Evolutionary conservation across 768 basidiomycete species (phyloP).

Genomic region (Coprinopsis marcescibilis): DNA sequence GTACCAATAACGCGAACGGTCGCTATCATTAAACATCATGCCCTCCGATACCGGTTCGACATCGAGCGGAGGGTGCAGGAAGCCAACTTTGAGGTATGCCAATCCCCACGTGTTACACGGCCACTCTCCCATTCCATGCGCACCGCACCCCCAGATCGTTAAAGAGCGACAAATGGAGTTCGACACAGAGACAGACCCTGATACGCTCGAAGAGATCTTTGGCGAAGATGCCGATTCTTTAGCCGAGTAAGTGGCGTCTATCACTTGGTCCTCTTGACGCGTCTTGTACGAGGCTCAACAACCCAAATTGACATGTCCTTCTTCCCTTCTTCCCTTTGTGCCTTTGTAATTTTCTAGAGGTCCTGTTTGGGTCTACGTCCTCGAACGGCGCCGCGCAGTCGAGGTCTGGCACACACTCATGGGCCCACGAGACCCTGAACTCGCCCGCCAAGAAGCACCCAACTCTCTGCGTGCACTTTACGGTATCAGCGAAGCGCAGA

Average conservation of each 20-base stretch:
- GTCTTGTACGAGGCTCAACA: slow-evolving; percentile 5
- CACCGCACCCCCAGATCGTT: slow-evolving; percentile 48
- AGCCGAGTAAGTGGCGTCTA: slow-evolving; percentile 55
- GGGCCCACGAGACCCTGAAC: slow-evolving; percentile 56
- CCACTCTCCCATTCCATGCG: not conserved
- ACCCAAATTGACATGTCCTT: slow-evolving; percentile 5
- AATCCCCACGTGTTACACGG: slow-evolving; percentile 10
- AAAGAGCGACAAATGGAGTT: slow-evolving; percentile 90
- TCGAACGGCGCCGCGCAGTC: slow-evolving; percentile 76
- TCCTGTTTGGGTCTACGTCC: slow-evolving; percentile 88
- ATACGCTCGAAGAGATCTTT: slow-evolving; percentile 73
- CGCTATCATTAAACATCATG: slow-evolving; percentile 81
- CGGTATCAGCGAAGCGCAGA: slow-evolving; percentile 48
- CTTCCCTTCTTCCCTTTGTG: slow-evolving; percentile 9
- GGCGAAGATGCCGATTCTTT: slow-evolving; percentile 71
- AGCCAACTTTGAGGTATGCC: slow-evolving; percentile 73
- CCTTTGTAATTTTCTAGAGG: slow-evolving; percentile 57
- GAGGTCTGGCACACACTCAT: slow-evolving; percentile 77
- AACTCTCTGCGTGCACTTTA: slow-evolving; percentile 69
- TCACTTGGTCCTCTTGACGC: slow-evolving; percentile 4
- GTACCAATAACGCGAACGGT: slow-evolving; percentile 55
- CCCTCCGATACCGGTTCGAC: slow-evolving; percentile 65
- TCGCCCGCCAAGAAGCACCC: slow-evolving; percentile 49
- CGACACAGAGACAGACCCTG: slow-evolving; percentile 77
- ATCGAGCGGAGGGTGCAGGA: slow-evolving; percentile 77